Evolutionary conservation across 805 yeast species (phyloP).

Genomic region (Alloascoidea hylecoeti): DNA sequence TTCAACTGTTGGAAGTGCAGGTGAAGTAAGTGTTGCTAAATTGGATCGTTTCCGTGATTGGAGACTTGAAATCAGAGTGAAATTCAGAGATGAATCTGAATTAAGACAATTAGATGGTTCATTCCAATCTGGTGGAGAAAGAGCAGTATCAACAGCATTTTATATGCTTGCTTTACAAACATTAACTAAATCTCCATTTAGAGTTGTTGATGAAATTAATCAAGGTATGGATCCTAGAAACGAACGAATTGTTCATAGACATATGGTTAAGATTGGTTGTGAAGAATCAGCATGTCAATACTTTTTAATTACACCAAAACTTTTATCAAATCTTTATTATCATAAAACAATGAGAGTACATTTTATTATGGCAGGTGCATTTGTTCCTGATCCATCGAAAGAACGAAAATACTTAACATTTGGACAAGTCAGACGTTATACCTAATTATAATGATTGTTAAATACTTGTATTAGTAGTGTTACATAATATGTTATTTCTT

Average conservation of each 20-base stretch:
- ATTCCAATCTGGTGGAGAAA: conserved; percentile 94
- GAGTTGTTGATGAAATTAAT: conserved; percentile 95
- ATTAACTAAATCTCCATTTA: conserved; percentile 74
- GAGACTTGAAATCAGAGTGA: conserved; percentile 73
- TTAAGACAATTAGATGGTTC: conserved; percentile 65
- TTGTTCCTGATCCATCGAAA: conserved; percentile 8
- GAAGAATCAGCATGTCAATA: conserved; percentile 55
- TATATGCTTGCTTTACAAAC: conserved; percentile 87
- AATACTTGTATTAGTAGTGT: no score
- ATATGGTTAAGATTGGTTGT: conserved; percentile 80
- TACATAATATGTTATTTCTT: no score
- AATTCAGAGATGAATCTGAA: conserved; percentile 69
- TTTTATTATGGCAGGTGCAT: conserved; percentile 52
- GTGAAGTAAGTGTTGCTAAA: conserved; percentile 51
- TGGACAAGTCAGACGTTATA: no score
- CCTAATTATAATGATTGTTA: no score
- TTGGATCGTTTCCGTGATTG: conserved; percentile 52
- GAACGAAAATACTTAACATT: neutral
- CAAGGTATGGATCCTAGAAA: conserved; percentile 97
- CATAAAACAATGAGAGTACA: conserved; percentile 73
- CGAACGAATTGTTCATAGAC: conserved; percentile 73
- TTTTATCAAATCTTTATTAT: conserved; percentile 64
- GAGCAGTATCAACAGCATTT: conserved; percentile 88
- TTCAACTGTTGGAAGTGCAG: conserved; percentile 69
- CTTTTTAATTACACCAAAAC: conserved; percentile 85